A percentile compares a stretch with the other conserved stretches of the same genome.
Evolutionary conservation across 805 yeast genomes (phyloP).

Genomic region (Ogataea populi-albae): DNA sequence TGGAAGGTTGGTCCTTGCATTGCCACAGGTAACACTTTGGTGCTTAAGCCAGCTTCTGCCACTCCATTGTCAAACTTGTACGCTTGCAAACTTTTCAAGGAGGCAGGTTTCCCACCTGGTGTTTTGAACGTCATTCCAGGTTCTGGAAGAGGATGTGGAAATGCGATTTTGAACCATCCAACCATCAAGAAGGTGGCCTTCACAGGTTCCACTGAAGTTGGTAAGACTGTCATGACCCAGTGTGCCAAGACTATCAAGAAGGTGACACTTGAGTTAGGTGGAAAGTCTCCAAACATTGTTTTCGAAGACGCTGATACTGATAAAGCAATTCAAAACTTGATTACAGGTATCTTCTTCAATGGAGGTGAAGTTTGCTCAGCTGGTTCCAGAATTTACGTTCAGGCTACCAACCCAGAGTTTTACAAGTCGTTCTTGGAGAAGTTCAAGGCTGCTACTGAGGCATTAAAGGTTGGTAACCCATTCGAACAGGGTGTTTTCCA

Average conservation of each 20-base stretch:
- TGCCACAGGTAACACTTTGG: slow-evolving; percentile 86
- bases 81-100: slow-evolving; percentile 62
- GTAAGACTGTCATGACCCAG: slow-evolving; percentile 66
- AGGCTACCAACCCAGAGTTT: slow-evolving; percentile 49
- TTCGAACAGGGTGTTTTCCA: slow-evolving; percentile 66
- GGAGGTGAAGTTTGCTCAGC: slow-evolving; percentile 95
- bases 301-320: slow-evolving; percentile 71
- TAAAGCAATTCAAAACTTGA: slow-evolving; percentile 61
- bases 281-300: slow-evolving; percentile 85
- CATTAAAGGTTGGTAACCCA: slow-evolving; percentile 72
- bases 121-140: slow-evolving; percentile 87
- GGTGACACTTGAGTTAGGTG: slow-evolving; percentile 82
- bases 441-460: slow-evolving; percentile 48
- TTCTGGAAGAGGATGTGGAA: slow-evolving; percentile 81
- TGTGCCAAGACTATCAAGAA: slow-evolving; percentile 77
- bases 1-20: slow-evolving; percentile 95
- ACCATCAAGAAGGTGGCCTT: slow-evolving; percentile 87
- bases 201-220: slow-evolving; percentile 91
- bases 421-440: slow-evolving; percentile 64
- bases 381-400: slow-evolving; percentile 83
- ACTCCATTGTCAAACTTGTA: slow-evolving; percentile 87
- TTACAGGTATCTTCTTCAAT: slow-evolving; percentile 79
- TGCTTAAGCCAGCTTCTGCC: slow-evolving; percentile 86
- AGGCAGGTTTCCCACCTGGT: slow-evolving; percentile 92
- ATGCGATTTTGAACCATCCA: slow-evolving; percentile 72